Conservation (phyloP, 306 rosid genomes). For the Gynostemma pentaphyllum region DNA sequence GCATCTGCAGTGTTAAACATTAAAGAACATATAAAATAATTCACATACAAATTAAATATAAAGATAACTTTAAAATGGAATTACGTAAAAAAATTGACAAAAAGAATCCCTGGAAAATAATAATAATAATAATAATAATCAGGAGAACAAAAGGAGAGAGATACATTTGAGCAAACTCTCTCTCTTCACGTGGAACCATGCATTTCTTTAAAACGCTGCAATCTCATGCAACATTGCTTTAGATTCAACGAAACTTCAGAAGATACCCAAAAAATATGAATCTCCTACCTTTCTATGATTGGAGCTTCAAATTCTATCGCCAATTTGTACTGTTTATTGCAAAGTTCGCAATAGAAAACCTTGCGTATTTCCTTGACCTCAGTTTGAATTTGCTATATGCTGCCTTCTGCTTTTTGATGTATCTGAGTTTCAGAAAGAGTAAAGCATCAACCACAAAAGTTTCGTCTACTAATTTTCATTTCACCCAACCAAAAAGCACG, state of each 20-base stretch:
- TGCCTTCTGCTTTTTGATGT: conserved; percentile 86
- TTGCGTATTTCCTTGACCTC: conserved; percentile 91
- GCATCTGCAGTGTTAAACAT: conserved; percentile 62
- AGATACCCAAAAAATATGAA: not conserved
- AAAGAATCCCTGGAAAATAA: too few species aligned
- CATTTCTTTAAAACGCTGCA: conserved; percentile 91
- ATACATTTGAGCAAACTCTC: conserved; percentile 86
- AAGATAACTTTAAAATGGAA: not conserved
- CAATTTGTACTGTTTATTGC: conserved; percentile 95
- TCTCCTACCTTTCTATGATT: conserved; percentile 77
- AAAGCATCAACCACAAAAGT: conserved; percentile 67
- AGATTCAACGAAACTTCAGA: conserved; percentile 4
- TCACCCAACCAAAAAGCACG: conserved; percentile 20
- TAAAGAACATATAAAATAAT: not conserved
- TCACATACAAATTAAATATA: not conserved
- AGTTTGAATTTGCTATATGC: conserved; percentile 85
- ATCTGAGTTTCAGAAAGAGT: conserved; percentile 78
- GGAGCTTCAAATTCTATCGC: conserved; percentile 93
- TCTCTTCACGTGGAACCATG: conserved; percentile 82
- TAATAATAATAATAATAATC: too few species aligned
- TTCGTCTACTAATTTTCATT: conserved; percentile 27
- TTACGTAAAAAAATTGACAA: not conserved
- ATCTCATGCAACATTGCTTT: conserved; percentile 9
- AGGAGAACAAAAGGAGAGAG: not conserved
- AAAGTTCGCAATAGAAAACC: conserved; percentile 92